phyloP scores from a whole-genome alignment of 2,329 filamentous ascomycete species.

The Didymella pinodella region DNA sequence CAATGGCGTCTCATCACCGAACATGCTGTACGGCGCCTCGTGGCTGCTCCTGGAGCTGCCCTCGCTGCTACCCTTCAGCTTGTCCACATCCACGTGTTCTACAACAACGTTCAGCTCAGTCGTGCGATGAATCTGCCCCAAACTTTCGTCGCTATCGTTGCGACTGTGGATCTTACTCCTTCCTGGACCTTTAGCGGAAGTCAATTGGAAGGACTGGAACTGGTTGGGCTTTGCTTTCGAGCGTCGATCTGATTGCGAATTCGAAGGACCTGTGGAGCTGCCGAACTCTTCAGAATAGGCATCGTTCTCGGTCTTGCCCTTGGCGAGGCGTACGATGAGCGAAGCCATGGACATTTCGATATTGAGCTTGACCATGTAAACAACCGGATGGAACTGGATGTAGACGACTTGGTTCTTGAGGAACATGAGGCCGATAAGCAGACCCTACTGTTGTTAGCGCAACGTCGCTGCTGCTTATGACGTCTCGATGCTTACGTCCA shows the following conservation, averaged over 20 bases:
- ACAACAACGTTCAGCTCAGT: constrained; percentile 38
- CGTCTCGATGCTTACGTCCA: constrained; percentile 48
- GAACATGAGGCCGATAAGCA: constrained; percentile 53
- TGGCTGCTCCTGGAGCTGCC: constrained; percentile 31
- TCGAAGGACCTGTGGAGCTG: constrained; percentile 31
- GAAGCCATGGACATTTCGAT: constrained; percentile 57
- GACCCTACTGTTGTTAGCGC: constrained; percentile 25
- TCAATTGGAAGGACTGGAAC: constrained; percentile 31
- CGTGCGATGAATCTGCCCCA: constrained; percentile 36
- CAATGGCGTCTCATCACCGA: constrained; percentile 40
- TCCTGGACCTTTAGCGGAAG: constrained; percentile 17
- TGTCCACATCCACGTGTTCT: constrained; percentile 23
- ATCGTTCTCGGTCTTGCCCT: constrained; percentile 41
- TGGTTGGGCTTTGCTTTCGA: constrained; percentile 19
- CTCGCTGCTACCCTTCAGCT: constrained; percentile 12
- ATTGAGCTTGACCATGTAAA: constrained; percentile 56
- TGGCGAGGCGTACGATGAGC: constrained; percentile 50
- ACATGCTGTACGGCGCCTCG: constrained; percentile 33
- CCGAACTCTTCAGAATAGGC: constrained; percentile 30
- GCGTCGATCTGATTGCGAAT: constrained; percentile 25
- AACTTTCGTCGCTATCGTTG: constrained; percentile 35
- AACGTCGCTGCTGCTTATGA: not conserved
- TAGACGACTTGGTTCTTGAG: constrained; percentile 50
- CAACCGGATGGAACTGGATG: constrained; percentile 54
- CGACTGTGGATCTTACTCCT: constrained; percentile 25